phyloP scores from a whole-genome alignment of 352 stramenopile species.

The Achlya hypogyna region DNA sequence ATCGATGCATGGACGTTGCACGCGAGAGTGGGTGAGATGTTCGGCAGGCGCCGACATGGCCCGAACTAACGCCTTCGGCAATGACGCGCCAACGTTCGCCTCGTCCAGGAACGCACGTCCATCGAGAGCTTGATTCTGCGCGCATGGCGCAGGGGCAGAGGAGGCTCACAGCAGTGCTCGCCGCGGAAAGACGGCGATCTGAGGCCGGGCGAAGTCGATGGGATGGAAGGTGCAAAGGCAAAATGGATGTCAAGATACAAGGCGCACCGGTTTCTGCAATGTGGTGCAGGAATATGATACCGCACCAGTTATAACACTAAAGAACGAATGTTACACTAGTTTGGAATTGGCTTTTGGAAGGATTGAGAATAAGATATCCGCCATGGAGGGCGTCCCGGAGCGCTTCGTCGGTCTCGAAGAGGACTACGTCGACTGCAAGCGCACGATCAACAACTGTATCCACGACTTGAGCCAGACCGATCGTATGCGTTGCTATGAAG shows the following conservation, averaged over 20 bases:
- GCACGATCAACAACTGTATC: slow-evolving; percentile 71
- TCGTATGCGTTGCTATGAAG: slow-evolving; percentile 20
- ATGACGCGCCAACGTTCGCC: too few species aligned
- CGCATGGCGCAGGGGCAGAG: too few species aligned
- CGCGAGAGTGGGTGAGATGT: too few species aligned
- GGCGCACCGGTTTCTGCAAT: neutral
- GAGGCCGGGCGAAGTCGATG: too few species aligned
- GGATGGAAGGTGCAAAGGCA: too few species aligned
- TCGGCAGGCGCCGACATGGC: too few species aligned
- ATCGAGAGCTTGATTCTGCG: too few species aligned
- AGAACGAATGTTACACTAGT: neutral
- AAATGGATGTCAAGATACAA: neutral
- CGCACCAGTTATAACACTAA: neutral
- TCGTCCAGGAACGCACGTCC: too few species aligned
- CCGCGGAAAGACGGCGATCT: too few species aligned
- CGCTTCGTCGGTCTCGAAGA: slow-evolving; percentile 65
- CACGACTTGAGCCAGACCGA: slow-evolving; percentile 47
- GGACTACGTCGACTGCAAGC: slow-evolving; percentile 76
- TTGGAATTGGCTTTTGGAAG: neutral
- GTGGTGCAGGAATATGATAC: neutral
- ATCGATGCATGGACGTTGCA: too few species aligned
- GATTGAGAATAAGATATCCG: neutral
- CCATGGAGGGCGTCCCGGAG: slow-evolving; percentile 25
- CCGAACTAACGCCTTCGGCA: too few species aligned
- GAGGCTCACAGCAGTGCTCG: too few species aligned